These are phyloP conservation scores for Lecanicillium sp. DNA, from an alignment of 2,329 filamentous ascomycete genomes.

Conservation along the genomic window DNA sequence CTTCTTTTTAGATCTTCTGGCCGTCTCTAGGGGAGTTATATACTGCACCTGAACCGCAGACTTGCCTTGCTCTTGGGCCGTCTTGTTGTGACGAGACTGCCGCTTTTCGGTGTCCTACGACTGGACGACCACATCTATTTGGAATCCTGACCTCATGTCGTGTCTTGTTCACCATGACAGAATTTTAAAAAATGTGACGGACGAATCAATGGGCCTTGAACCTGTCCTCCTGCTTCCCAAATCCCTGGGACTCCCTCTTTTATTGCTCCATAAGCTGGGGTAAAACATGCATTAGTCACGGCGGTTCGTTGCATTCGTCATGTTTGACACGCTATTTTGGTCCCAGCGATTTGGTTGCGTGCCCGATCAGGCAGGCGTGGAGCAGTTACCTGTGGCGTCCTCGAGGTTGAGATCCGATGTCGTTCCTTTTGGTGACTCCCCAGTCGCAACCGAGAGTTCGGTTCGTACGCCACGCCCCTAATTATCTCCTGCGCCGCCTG, in stretches of 20 bases:
- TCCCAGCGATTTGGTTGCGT: not conserved
- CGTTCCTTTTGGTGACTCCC: too few species aligned
- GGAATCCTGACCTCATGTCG: not conserved
- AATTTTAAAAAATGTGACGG: constrained; percentile 6
- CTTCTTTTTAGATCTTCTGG: not conserved
- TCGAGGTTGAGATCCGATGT: too few species aligned
- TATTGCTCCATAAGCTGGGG: constrained; percentile 6
- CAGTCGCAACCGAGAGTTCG: too few species aligned
- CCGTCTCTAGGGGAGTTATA: too few species aligned
- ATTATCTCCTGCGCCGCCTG: too few species aligned
- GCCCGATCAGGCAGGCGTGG: not conserved
- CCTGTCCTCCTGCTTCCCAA: not conserved
- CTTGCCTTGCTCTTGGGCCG: too few species aligned
- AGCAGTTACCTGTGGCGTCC: too few species aligned
- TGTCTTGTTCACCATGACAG: constrained; percentile 12
- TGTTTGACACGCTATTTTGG: not conserved
- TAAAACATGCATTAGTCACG: not conserved
- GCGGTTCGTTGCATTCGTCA: constrained; percentile 4
- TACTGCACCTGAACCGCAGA: too few species aligned
- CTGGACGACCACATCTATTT: not conserved
- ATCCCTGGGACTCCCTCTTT: not conserved
- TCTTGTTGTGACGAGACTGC: too few species aligned
- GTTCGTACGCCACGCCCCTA: too few species aligned
- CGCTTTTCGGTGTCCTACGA: not conserved
- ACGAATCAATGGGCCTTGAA: constrained; percentile 3